Evolutionary conservation across 2,329 filamentous ascomycete species (phyloP), one percentile per base, ranked within the genome.

Genomic region (Aspergillus hortae): DNA sequence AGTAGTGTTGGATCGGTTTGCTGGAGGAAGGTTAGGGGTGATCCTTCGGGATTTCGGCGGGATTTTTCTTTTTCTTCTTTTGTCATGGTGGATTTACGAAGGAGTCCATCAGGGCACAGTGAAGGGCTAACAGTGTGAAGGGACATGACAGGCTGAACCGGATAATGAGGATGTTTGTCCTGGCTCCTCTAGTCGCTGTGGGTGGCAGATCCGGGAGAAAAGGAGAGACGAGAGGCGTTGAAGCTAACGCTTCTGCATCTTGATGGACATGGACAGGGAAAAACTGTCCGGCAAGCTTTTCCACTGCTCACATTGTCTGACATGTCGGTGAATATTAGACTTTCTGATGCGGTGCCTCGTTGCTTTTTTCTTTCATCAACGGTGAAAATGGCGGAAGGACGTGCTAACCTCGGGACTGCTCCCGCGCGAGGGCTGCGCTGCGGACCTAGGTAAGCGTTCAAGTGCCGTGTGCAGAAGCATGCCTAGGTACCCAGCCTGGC

Each of bases 251-350:
- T 52, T 52, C 53, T 58, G 54, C 46, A 46, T 49, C 36, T 32
- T 40, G 42, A 38, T 21, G 11, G 2, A 17, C 7, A 46, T 21
- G 11, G 2, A 17, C 7, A 46, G 35, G 45, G 12, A 41, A 51
- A 52, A 38, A 53, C 35, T 46, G 25, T 17, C 51, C 46, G 48
- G 38, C 32, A 48, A 58, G 47, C 36, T 54, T 51, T 49, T 49
- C 41, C 40, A 58, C 48, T 42, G 54, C 45, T 56, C 53, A 53
- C 30, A 57, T 55, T 56, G 46, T 19, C 40, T 30, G 32, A 45
- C 44, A 32, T 45, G 46, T 53, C 56, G 54, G 55, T 55, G 55
- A 55, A 55, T 48, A 50, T 55, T 55, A 55, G 40, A 55, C 47
- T 55, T 53, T 58, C 23, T 48, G 45, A 55, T 51, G 44, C 15